phyloP scores from a whole-genome alignment of 2,329 filamentous ascomycete genomes.

The Pseudogymnoascus sp. region DNA sequence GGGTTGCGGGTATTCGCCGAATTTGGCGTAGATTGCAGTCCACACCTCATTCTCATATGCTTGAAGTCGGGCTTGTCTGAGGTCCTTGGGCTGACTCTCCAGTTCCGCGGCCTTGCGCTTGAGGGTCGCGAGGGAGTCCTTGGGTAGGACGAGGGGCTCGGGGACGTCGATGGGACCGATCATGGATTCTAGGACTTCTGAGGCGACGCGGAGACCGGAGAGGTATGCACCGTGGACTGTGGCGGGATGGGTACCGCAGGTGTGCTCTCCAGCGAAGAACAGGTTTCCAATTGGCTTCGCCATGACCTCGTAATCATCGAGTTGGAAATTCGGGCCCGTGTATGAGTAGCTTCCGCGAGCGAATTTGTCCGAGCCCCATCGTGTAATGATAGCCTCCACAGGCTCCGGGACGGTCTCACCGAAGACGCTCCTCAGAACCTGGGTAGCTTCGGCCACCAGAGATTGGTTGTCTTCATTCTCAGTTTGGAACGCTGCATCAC shows the following conservation, averaged over 20 bases:
- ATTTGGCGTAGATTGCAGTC: constrained; percentile 43
- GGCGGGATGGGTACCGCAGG: constrained; percentile 88
- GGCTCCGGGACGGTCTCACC: constrained; percentile 64
- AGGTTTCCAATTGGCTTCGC: constrained; percentile 76
- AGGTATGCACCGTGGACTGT: constrained; percentile 96
- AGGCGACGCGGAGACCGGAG: constrained; percentile 81
- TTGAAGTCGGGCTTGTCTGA: constrained; percentile 45
- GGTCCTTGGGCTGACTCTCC: constrained; percentile 34
- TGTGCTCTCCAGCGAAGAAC: constrained; percentile 94
- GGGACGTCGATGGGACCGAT: constrained; percentile 75
- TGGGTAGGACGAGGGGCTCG: constrained; percentile 63
- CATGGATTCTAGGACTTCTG: constrained; percentile 73
- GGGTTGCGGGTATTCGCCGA: constrained; percentile 68
- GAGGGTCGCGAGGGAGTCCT: constrained; percentile 38
- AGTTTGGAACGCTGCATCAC: constrained; percentile 83
- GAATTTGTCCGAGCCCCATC: constrained; percentile 87
- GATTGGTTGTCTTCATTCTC: constrained; percentile 68
- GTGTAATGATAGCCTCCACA: constrained; percentile 77
- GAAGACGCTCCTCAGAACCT: constrained; percentile 71
- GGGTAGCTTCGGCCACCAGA: constrained; percentile 72
- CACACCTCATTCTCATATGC: constrained; percentile 49
- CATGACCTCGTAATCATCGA: constrained; percentile 90
- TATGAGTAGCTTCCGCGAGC: constrained; percentile 95
- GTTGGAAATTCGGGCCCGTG: constrained; percentile 71
- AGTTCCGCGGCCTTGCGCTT: constrained; percentile 45